Evolutionary conservation across 2,329 filamentous ascomycete genomes (phyloP).

Genomic region (Sarocladiaceae sp.): DNA sequence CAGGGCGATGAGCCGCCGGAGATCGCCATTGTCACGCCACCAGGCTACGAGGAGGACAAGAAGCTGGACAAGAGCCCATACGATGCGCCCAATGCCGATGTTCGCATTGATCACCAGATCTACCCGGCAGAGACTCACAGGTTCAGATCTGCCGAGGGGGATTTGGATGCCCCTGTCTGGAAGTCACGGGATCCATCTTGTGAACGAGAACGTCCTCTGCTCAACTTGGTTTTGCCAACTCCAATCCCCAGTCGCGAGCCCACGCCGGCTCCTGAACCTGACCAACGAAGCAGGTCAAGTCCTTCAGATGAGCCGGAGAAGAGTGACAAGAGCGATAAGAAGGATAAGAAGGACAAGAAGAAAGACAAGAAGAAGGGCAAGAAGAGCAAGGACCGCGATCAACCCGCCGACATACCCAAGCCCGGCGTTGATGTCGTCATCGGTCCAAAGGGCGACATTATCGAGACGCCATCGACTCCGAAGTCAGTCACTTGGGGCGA

Average conservation of each 20-base stretch:
- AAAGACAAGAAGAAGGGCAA: slow-evolving; percentile 12
- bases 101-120: slow-evolving; percentile 53
- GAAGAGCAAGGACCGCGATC: slow-evolving; percentile 12
- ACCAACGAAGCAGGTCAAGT: not conserved
- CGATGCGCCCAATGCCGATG: slow-evolving; percentile 56
- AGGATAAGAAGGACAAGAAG: slow-evolving; percentile 10
- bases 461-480: slow-evolving; percentile 36
- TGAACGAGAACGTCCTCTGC: slow-evolving; percentile 48
- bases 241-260: slow-evolving; percentile 36
- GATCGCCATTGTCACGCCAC: slow-evolving; percentile 48
- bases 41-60: slow-evolving; percentile 36
- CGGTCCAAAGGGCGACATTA: slow-evolving; percentile 34
- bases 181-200: slow-evolving; percentile 20
- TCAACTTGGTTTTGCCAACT: slow-evolving; percentile 57
- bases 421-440: slow-evolving; percentile 21
- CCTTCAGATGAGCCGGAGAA: slow-evolving; percentile 10
- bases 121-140: slow-evolving; percentile 43
- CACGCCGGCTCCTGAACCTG: slow-evolving; percentile 33
- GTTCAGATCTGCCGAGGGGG: slow-evolving; percentile 23
- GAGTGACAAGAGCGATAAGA: slow-evolving; percentile 13
- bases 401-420: slow-evolving; percentile 10
- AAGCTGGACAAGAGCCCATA: slow-evolving; percentile 41
- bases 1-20: slow-evolving; percentile 21
- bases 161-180: slow-evolving; percentile 28
- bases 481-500: slow-evolving; percentile 60